Conservation (phyloP, 108 stramenopile species). For the Ochromonas danica region DNA sequence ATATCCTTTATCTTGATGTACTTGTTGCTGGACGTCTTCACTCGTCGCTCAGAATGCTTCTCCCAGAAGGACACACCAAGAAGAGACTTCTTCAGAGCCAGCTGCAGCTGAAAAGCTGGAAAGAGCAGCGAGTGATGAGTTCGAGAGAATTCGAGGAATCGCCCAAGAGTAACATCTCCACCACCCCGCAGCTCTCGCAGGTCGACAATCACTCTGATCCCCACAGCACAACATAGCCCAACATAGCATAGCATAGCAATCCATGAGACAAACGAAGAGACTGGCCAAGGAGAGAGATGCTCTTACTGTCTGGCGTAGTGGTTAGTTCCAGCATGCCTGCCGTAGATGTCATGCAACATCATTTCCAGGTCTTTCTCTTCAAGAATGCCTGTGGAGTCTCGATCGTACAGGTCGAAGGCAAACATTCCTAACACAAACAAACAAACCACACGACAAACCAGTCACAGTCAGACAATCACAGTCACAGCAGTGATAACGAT, state of each 20-base stretch:
- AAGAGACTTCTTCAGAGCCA: constrained; percentile 5
- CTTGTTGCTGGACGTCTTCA: constrained; percentile 46
- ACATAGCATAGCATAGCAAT: constrained; percentile 55
- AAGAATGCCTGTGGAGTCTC: constrained; percentile 48
- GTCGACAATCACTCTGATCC: constrained; percentile 39
- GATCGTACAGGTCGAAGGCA: constrained; percentile 61
- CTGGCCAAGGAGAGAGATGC: too few relatives aligned
- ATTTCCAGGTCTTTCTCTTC: constrained; percentile 41
- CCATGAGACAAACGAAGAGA: too few relatives aligned
- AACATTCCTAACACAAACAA: constrained; percentile 55
- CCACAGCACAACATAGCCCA: constrained; percentile 50
- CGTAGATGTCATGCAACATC: constrained; percentile 20
- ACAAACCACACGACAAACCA: constrained; percentile 52
- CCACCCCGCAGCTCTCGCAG: constrained; percentile 35
- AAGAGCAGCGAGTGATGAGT: constrained; percentile 39
- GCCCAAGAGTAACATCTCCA: constrained; percentile 37
- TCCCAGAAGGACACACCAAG: constrained; percentile 41
- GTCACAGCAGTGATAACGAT: too few relatives aligned
- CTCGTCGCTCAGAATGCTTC: constrained; percentile 38
- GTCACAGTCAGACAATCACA: too few relatives aligned
- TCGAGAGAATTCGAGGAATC: constrained; percentile 41
- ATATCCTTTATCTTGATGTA: constrained; percentile 47
- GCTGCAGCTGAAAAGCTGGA: constrained; percentile 59
- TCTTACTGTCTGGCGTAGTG: constrained; percentile 23
- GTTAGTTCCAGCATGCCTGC: not conserved